Evolutionary conservation across 2,329 filamentous ascomycete species (phyloP).

Genomic region (Ophiosphaerella korrae): DNA sequence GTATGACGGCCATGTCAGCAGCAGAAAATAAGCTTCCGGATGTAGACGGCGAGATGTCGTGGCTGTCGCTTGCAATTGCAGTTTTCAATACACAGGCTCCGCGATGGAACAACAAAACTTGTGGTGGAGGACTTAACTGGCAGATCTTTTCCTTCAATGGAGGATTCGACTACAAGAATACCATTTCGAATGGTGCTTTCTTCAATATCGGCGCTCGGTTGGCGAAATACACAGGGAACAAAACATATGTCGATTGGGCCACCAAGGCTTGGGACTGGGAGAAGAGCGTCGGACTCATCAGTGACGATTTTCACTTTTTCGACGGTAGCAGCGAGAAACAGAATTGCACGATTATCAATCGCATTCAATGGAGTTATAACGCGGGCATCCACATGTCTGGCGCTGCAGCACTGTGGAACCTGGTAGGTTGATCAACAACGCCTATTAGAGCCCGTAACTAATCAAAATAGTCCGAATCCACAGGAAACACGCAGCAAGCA

Average conservation of each 20-base stretch:
- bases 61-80: constrained; percentile 70
- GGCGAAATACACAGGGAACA: constrained; percentile 69
- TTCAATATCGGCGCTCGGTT: constrained; percentile 81
- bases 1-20: constrained; percentile 62
- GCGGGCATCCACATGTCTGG: constrained; percentile 53
- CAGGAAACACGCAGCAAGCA: constrained; percentile 15
- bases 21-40: constrained; percentile 58
- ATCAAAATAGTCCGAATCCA: constrained; percentile 22
- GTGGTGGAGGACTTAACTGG: constrained; percentile 77
- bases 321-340: constrained; percentile 52
- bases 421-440: constrained; percentile 40
- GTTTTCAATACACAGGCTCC: constrained; percentile 73
- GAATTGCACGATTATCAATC: constrained; percentile 52
- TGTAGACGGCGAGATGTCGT: constrained; percentile 57
- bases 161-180: constrained; percentile 83
- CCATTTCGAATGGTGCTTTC: constrained; percentile 78
- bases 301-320: constrained; percentile 51
- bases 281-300: constrained; percentile 55
- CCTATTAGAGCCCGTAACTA: constrained; percentile 5
- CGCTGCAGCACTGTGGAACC: constrained; percentile 55
- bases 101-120: constrained; percentile 71
- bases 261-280: constrained; percentile 66
- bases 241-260: constrained; percentile 64
- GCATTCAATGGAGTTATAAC: constrained; percentile 56
- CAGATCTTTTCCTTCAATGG: constrained; percentile 79